These are phyloP conservation scores for Mediolabrus comicus DNA, from an alignment of 108 stramenopile species.

Conservation along the genomic window DNA sequence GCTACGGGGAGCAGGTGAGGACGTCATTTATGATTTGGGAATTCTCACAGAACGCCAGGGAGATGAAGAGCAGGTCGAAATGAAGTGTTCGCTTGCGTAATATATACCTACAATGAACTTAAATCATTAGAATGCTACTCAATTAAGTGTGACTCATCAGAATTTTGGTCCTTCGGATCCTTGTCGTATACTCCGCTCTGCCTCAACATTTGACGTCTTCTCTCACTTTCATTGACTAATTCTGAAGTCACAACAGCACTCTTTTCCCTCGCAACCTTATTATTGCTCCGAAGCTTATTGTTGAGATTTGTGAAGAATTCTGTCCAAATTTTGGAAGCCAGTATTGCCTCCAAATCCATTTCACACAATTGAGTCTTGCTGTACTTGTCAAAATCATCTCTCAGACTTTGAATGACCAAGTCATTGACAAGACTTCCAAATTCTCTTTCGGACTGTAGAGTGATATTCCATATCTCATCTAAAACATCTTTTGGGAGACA, in stretches of 20 bases:
- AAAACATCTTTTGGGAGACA: not conserved
- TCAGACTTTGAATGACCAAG: no score
- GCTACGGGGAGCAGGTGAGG: conserved; percentile 72
- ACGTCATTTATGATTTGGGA: conserved; percentile 74
- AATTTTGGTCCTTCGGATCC: no score
- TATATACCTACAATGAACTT: not conserved
- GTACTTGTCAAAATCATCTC: not conserved
- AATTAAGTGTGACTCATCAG: not conserved
- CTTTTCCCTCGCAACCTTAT: no score
- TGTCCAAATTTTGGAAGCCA: not conserved
- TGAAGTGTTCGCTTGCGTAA: conserved; percentile 44
- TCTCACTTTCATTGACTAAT: no score
- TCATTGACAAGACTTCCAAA: not conserved
- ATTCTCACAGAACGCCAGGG: conserved; percentile 52
- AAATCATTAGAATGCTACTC: not conserved
- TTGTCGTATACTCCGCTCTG: no score
- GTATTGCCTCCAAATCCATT: not conserved
- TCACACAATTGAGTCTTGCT: not conserved
- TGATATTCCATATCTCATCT: not conserved
- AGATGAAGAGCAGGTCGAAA: conserved; percentile 54
- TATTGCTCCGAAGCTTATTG: no score
- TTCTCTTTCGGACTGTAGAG: not conserved
- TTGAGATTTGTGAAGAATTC: not conserved
- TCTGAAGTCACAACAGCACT: no score
- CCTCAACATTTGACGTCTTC: no score